A percentile compares a stretch with the other conserved stretches of the same genome.
phyloP scores from a whole-genome alignment of 108 stramenopile genomes.

The Cylindrotheca fusiformis region DNA sequence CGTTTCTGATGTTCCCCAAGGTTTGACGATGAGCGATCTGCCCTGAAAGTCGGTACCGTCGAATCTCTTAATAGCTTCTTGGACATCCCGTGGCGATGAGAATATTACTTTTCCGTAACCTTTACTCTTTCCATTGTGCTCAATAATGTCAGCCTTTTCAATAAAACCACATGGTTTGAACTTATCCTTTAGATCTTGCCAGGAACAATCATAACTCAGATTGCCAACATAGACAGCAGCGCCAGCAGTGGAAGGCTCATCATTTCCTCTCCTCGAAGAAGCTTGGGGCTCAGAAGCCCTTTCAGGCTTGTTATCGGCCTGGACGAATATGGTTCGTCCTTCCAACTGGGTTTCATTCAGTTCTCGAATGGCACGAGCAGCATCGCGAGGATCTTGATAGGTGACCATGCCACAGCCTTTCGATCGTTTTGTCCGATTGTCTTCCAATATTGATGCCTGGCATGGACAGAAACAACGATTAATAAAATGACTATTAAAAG shows the following conservation, averaged over 20 bases:
- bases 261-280: slow-evolving; percentile 45
- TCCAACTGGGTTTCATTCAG: slow-evolving; percentile 67
- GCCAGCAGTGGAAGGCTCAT: slow-evolving; percentile 18
- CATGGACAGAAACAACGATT: background rate
- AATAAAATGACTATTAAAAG: background rate
- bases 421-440: slow-evolving; percentile 74
- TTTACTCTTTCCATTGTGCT: slow-evolving; percentile 52
- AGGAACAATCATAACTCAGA: slow-evolving; percentile 68
- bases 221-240: slow-evolving; percentile 73
- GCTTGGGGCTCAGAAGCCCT: slow-evolving; percentile 22
- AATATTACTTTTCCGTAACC: slow-evolving; percentile 84
- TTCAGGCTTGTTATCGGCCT: slow-evolving; percentile 67
- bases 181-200: slow-evolving; percentile 90
- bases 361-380: slow-evolving; percentile 58
- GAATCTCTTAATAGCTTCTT: slow-evolving; percentile 69
- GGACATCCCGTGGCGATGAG: slow-evolving; percentile 69
- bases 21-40: slow-evolving; percentile 56
- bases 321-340: slow-evolving; percentile 78
- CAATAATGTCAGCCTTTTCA: slow-evolving; percentile 70
- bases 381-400: slow-evolving; percentile 55
- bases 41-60: slow-evolving; percentile 82
- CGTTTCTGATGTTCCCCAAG: background rate
- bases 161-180: slow-evolving; percentile 65
- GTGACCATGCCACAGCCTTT: slow-evolving; percentile 90
- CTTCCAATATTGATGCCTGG: slow-evolving; percentile 4